Base-by-base conservation (phyloP, 1,284 basidiomycete species). In the Gymnopus androsaceus region DNA sequence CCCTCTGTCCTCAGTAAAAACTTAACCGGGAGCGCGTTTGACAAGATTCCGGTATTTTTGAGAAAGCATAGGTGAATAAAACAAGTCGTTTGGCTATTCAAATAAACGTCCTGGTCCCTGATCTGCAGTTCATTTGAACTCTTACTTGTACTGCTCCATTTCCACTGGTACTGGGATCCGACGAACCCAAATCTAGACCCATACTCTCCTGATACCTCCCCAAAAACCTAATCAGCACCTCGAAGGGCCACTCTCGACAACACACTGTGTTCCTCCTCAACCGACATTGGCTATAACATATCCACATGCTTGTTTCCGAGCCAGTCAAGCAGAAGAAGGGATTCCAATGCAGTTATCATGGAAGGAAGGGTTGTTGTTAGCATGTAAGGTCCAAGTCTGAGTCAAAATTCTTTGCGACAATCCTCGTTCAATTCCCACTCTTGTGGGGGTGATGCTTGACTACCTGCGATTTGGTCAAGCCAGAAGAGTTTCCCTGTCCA, bases 251-350 rank as follows among this genome's bases (percentile, higher is more conserved):
- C 79, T 2, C 70, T 66, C 15, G 64, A 56, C 8, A 84, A 75
- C n/a, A 83, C 66, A 4, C 63, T 58, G 1, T 62, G 58, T 64
- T 83, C 84, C 64, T 87, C 84, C 0, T 64, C 59, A 9, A 60
- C 62, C 25, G 75, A 71, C 84, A 87, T 87, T 1, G 84, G 83
- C 61, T 81, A 81, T 74, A 87, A 86, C 83, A 85, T 85, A 64
- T 85, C 86, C 15, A 81, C 79, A 61, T 86, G 82, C 64, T 87
- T 84, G 58, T 80, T 78, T 0, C 77, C 74, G 25, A 87, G 75
- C 85, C 84, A 87, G 63, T 87, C 84, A 62, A 82, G 81, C 12
- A 85, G 69, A 11, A 80, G 78, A 2, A 81, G 67, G 1, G 83
- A 85, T 63, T 83, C 84, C 25, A 83, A 85, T 8, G 83, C 79